Conservation (phyloP, 208 protist species). For the Trypanosoma brucei region DNA sequence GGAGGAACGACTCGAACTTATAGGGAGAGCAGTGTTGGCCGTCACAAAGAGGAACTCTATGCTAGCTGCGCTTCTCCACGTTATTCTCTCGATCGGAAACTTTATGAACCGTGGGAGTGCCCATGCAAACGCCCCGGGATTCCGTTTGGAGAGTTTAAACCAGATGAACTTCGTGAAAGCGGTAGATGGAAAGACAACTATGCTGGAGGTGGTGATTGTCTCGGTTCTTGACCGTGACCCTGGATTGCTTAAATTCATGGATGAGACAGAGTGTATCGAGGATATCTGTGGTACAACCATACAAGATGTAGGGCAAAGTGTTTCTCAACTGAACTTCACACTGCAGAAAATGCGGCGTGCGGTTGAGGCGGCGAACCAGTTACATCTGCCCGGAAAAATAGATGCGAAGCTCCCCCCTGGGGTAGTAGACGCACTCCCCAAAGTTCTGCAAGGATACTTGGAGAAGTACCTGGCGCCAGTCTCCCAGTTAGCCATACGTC, state of each 20-base stretch:
- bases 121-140: constrained; percentile 57
- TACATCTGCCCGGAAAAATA: constrained; percentile 39
- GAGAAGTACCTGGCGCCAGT: constrained; percentile 31
- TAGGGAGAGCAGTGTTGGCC: constrained; percentile 41
- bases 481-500: constrained; percentile 48
- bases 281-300: constrained; percentile 17
- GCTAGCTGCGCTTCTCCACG: constrained; percentile 48
- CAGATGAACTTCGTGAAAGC: constrained; percentile 71
- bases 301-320: constrained; percentile 56
- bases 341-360: constrained; percentile 71
- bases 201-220: constrained; percentile 61
- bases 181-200: constrained; percentile 66
- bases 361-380: constrained; percentile 46
- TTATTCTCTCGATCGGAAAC: constrained; percentile 59
- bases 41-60: constrained; percentile 47
- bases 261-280: constrained; percentile 41
- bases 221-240: constrained; percentile 32
- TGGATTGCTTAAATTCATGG: constrained; percentile 42
- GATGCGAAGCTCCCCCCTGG: constrained; percentile 17
- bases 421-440: constrained; percentile 38
- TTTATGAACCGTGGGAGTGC: constrained; percentile 67
- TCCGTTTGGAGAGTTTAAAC: constrained; percentile 65
- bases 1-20: constrained; percentile 32
- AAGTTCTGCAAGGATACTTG: constrained; percentile 25
- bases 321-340: constrained; percentile 55